A percentile compares a stretch with the other conserved stretches of the same genome.
phyloP scores from a whole-genome alignment of 345 rosid species.

The Salix brachista region DNA sequence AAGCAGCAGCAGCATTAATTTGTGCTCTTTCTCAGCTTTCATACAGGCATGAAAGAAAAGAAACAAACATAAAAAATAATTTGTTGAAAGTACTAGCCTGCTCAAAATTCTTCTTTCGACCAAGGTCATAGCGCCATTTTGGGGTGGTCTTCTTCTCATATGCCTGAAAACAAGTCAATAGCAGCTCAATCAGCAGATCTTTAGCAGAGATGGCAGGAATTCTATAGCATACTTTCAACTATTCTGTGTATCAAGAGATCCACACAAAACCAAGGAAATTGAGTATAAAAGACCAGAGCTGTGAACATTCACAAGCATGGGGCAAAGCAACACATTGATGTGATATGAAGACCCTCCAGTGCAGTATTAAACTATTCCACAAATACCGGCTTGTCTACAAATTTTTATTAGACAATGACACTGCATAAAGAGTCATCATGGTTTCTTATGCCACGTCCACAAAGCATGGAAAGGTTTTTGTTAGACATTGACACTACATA shows the following conservation, averaged over 20 bases:
- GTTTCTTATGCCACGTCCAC: background rate
- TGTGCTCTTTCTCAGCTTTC: background rate
- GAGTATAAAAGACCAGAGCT: background rate
- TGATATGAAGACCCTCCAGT: background rate
- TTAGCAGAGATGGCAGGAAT: background rate
- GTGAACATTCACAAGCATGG: background rate
- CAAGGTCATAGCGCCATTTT: conserved; percentile 94
- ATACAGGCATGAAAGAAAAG: background rate
- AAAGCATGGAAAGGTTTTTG: background rate
- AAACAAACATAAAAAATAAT: conserved; percentile 4
- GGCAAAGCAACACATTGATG: background rate
- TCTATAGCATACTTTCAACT: background rate
- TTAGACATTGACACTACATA: background rate
- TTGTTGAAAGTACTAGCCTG: conserved; percentile 46
- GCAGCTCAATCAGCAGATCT: too few species aligned
- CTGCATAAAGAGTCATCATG: background rate
- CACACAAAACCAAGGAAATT: background rate
- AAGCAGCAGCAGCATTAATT: background rate
- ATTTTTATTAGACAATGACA: background rate
- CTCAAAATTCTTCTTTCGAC: conserved; percentile 79
- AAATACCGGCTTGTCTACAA: background rate
- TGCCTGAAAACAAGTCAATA: conserved; percentile 50
- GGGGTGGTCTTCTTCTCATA: conserved; percentile 90
- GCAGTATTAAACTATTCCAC: background rate
- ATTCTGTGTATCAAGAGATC: background rate